phyloP scores from a whole-genome alignment of 2,329 filamentous ascomycete species.

The Nothomitra cinnamomea region DNA sequence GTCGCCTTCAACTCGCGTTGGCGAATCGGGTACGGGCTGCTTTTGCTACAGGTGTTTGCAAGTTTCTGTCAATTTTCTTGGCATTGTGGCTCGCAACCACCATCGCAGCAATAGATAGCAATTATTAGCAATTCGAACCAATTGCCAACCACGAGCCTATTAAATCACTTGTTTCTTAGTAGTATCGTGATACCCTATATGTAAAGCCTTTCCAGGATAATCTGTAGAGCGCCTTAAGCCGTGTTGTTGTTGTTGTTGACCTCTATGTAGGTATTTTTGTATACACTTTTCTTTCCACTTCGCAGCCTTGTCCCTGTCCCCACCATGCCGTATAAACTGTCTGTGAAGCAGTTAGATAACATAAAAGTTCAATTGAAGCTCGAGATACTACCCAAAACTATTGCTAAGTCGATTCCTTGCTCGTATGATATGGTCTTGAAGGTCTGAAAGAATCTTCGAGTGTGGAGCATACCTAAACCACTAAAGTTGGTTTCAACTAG shows the following conservation, averaged over 20 bases:
- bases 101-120: neutral
- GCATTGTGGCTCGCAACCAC: neutral
- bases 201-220: neutral
- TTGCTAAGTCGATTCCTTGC: neutral
- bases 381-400: neutral
- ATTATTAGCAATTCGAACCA: neutral
- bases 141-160: neutral
- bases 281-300: neutral
- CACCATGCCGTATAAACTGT: neutral
- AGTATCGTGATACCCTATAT: neutral
- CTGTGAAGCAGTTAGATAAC: neutral
- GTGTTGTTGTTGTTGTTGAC: neutral
- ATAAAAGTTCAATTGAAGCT: neutral
- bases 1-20: too few relatives aligned
- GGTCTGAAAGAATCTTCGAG: neutral
- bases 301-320: neutral
- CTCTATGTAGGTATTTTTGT: neutral
- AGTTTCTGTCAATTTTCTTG: neutral
- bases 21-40: too few relatives aligned
- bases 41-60: neutral
- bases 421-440: neutral
- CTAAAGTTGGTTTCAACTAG: neutral
- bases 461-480: too few relatives aligned
- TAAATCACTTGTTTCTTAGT: neutral
- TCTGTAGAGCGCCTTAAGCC: neutral